phyloP scores from a whole-genome alignment of 345 rosid genomes.

The Dimocarpus longan region DNA sequence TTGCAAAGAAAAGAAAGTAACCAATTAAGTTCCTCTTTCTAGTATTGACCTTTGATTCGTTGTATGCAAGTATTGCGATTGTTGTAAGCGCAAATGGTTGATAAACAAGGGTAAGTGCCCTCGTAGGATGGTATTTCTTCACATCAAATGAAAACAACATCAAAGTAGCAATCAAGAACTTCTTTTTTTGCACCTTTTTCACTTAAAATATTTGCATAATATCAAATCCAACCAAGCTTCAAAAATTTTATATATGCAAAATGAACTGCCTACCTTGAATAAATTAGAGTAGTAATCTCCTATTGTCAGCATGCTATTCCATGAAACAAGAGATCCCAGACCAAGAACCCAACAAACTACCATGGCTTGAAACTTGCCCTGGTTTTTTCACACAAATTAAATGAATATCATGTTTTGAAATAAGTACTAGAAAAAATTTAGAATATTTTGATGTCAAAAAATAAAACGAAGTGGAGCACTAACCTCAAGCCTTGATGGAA shows the following conservation, averaged over 20 bases:
- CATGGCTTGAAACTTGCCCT: slow-evolving; percentile 72
- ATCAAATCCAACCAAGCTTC: background rate
- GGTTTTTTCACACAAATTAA: slow-evolving; percentile 11
- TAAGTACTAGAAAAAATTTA: background rate
- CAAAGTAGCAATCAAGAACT: background rate
- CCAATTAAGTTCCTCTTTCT: slow-evolving; percentile 68
- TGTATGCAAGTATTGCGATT: slow-evolving; percentile 57
- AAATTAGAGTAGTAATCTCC: slow-evolving; percentile 74
- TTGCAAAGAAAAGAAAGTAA: slow-evolving; percentile 56
- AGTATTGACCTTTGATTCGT: slow-evolving; percentile 73
- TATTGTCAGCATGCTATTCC: slow-evolving; percentile 85
- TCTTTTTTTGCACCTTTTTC: background rate
- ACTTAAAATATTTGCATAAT: background rate
- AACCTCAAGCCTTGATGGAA: slow-evolving; percentile 48
- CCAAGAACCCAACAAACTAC: slow-evolving; percentile 82
- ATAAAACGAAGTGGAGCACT: slow-evolving; percentile 18
- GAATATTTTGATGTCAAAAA: background rate
- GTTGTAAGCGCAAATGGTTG: slow-evolving; percentile 79
- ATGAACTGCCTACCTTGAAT: slow-evolving; percentile 50
- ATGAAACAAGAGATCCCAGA: slow-evolving; percentile 70
- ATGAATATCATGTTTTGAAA: background rate
- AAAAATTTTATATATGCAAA: background rate
- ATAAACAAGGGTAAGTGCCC: slow-evolving; percentile 80
- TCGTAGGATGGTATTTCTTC: slow-evolving; percentile 87
- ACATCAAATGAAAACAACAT: slow-evolving; percentile 16